These are phyloP conservation scores for Metschnikowia gelsemii DNA, from an alignment of 805 yeast species.

Conservation along the genomic window DNA sequence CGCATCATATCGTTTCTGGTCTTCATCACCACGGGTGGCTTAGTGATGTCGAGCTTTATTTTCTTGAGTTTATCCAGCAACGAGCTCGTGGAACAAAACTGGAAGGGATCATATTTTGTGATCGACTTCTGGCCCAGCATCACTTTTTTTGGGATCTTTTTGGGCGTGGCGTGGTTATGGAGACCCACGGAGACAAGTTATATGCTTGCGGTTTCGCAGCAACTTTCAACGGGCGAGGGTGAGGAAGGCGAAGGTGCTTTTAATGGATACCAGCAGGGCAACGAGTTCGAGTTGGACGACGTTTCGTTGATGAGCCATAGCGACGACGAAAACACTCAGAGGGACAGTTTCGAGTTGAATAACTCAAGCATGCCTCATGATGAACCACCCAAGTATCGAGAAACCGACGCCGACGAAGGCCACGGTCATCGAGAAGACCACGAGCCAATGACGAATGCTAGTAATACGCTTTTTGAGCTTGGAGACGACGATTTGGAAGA, in stretches of 20 bases:
- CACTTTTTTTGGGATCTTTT: conserved; percentile 79
- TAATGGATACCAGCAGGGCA: conserved; percentile 38
- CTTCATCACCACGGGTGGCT: conserved; percentile 66
- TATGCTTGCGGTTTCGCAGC: conserved; percentile 91
- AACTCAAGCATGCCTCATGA: conserved; percentile 19
- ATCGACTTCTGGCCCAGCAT: conserved; percentile 95
- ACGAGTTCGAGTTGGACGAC: conserved; percentile 61
- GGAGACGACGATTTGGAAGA: conserved; percentile 36
- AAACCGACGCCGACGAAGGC: conserved; percentile 16
- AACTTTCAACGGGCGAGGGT: conserved; percentile 79
- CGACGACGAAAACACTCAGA: conserved; percentile 33
- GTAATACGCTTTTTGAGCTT: conserved; percentile 41
- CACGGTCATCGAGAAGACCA: too few species aligned
- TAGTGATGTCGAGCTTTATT: conserved; percentile 66
- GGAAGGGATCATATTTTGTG: conserved; percentile 89
- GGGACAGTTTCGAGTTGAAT: conserved; percentile 42
- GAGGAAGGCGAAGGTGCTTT: conserved; percentile 24
- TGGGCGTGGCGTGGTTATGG: conserved; percentile 88
- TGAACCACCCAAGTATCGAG: conserved; percentile 36
- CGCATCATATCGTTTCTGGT: conserved; percentile 72
- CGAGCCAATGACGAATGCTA: conserved; percentile 14
- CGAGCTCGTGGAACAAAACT: conserved; percentile 78
- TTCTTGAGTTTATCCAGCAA: conserved; percentile 71
- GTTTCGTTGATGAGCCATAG: conserved; percentile 52
- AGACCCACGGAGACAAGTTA: conserved; percentile 96